Conservation (phyloP, 2,329 filamentous ascomycete genomes). For the Dactylellina drechsleri region DNA sequence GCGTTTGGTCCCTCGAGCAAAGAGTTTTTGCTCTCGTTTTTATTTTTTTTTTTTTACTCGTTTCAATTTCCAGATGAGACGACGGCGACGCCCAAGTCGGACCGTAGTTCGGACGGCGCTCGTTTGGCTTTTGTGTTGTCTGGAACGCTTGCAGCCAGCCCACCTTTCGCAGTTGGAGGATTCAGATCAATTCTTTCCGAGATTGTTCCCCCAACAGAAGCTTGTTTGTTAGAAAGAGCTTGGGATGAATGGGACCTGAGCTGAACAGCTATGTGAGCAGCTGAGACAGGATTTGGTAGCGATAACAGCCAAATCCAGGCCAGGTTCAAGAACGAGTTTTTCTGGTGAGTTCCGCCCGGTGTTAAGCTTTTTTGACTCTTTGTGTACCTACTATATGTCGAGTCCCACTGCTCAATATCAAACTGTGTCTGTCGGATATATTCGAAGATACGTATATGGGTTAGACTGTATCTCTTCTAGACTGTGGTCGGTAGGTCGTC, state of each 20-base stretch:
- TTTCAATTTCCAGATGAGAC: conserved; percentile 3
- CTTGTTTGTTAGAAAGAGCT: conserved; percentile 15
- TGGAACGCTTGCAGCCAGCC: conserved; percentile 28
- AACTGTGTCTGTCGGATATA: neutral
- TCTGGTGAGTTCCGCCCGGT: conserved; percentile 43
- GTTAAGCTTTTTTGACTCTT: neutral
- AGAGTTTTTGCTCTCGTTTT: conserved; percentile 1
- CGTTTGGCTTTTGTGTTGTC: conserved; percentile 19
- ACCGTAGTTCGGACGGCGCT: conserved; percentile 12
- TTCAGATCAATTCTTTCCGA: conserved; percentile 45
- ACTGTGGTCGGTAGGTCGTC: conserved; percentile 5
- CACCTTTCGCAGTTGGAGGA: neutral
- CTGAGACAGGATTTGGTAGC: conserved; percentile 32
- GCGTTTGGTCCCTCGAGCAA: too few relatives aligned
- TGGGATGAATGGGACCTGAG: neutral
- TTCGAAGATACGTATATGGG: neutral
- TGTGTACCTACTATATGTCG: neutral
- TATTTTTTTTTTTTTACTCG: conserved; percentile 6
- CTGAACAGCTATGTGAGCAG: conserved; percentile 17
- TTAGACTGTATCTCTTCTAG: neutral
- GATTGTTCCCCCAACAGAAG: conserved; percentile 44
- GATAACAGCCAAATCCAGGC: conserved; percentile 13
- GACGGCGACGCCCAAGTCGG: neutral
- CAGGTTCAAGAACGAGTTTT: conserved; percentile 17
- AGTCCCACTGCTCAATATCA: too few relatives aligned